phyloP scores from a whole-genome alignment of 257 asterid genomes.

The Nicotiana otophora region DNA sequence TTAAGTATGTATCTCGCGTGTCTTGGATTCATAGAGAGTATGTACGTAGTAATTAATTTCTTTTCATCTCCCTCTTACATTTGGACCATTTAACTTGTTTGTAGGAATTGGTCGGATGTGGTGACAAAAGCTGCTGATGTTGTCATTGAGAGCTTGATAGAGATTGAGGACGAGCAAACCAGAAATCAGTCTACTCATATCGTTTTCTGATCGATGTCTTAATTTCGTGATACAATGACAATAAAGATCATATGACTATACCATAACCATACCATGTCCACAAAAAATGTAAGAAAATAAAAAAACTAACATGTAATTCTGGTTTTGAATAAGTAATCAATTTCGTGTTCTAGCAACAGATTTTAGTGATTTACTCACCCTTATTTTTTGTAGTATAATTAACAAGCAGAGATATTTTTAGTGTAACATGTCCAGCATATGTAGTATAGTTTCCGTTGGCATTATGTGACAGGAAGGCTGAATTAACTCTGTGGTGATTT shows the following conservation, averaged over 20 bases:
- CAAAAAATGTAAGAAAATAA: background rate
- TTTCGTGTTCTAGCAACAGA: background rate
- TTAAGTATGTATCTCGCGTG: background rate
- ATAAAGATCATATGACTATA: no score
- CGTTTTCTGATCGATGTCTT: background rate
- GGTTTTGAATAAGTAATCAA: background rate
- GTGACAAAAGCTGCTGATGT: conserved; percentile 34
- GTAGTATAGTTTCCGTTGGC: background rate
- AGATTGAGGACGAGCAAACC: conserved; percentile 27
- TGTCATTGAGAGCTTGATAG: conserved; percentile 42
- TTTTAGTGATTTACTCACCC: background rate
- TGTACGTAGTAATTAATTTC: background rate
- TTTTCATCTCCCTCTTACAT: background rate
- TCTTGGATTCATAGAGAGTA: background rate
- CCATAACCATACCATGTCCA: background rate
- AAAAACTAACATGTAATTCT: background rate
- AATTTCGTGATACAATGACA: background rate
- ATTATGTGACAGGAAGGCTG: background rate
- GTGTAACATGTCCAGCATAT: background rate
- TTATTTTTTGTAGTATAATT: background rate
- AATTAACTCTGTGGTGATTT: no score
- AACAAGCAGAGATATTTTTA: background rate
- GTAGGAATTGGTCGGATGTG: conserved; percentile 55
- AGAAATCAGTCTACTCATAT: background rate
- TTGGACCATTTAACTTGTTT: background rate